Evolutionary conservation across 129 eudicot genomes (phyloP), one percentile per base, ranked within the genome.

Genomic region (Deinandra increscens): DNA sequence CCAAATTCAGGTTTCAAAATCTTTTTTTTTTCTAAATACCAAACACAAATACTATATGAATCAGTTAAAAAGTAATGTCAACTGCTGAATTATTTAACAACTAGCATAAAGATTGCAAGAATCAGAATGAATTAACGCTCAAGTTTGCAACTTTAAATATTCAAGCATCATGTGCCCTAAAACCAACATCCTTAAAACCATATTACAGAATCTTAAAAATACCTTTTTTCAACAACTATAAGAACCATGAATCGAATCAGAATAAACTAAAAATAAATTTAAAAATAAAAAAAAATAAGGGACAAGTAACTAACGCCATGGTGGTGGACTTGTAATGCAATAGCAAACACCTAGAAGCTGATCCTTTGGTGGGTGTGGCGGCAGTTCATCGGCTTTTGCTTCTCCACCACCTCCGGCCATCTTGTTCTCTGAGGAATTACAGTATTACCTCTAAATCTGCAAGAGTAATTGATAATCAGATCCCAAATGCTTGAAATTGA

Each of bases 291-390:
- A 42, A 11, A 20, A 63, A 31, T 55, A 17, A 37, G 31, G 17
- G 19, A 60, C 4, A 12, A 83, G 75, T 60, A 37, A 85, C 83
- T 84, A 51, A 91, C 97, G 97, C 97, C 97, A 91, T 68, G 92
- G 91, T 15, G 97, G 97, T 68, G 97, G 97, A 63, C 97, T 91
- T 12, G 95, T 91, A 56, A 91, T 87, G 84, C 97, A 91, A 78
- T 85, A 91, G 11, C 92, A 79, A 60, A 91, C 97, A 81, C 85
- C 83, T 10, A 92, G 95, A 56, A 91, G 92, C 86, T 87, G 95
- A 81, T 81, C 92, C 78, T 87, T 91, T n/a, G 97, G 95, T 73
- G 91, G 95, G 79, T 91, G 97, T 13, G 97, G 97, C 74, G 84
- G 82, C 54, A 92, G 95, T 66, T 91, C 97, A 12, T 75, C 88